Base-by-base conservation (phyloP, 805 yeast genomes). In the Metschnikowia koreensis region DNA sequence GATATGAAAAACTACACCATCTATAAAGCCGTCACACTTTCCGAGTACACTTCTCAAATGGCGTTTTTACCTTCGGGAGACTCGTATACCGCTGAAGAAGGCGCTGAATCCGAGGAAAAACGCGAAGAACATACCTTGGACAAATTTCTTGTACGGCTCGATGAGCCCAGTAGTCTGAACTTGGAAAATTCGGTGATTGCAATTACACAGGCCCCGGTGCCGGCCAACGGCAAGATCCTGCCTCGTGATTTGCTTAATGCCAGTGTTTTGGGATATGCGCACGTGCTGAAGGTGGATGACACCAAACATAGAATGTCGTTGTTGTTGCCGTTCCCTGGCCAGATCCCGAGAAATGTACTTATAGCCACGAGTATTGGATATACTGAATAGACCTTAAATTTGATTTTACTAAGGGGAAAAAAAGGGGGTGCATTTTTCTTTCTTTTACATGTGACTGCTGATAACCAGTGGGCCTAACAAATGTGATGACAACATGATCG, bases 271-370 rank as follows among this genome's bases (percentile, higher is more conserved):
- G 98, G 99, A 0, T 93, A 83, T 68, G 88, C 86, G 3, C 86
- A 89, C 55, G 81, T 83, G 5, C 69, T 78, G 9, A 85, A 82
- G 55, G 88, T 83, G 22, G 96, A 92, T 62, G 97, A 93, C 56
- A 71, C 81, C 13, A 85, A 84, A 61, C 77, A 80, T 13, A 86
- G 81, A 59, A 63, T 89, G 50, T 85, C 85, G 61, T 75, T 94
- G 8, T 73, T 93, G 55, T 75, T 91, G 55, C 98, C 99, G 0
- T 86, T 89, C 6, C 97, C 97, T 2, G 96, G 96, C 1, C 71
- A 85, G 39, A 71, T 92, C 26, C 99, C 99, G 0, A 77, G 83
- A 27, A 81, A 84, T 56, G 83, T 87, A 1, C 75, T 89, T 61
- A 66, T 94, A 2, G 70, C 92, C 44, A 96, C 97, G 1, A 81